Conservation (phyloP, 2,329 filamentous ascomycete species). For the Dryadomyces quercivorus region DNA sequence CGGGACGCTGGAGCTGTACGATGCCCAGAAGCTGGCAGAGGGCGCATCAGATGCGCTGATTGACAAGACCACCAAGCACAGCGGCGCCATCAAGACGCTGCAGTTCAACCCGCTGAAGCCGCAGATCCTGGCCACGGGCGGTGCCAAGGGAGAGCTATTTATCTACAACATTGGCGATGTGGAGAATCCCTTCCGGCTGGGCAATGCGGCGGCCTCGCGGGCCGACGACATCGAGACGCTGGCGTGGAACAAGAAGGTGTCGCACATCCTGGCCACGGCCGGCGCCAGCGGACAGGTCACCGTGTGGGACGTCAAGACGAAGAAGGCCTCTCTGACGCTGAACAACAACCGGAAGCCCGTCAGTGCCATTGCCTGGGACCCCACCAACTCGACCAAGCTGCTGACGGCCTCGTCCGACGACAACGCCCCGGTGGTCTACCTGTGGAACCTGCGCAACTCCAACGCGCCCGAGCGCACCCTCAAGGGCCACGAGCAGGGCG, state of each 20-base stretch:
- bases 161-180: constrained; percentile 91
- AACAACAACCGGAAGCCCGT: constrained; percentile 94
- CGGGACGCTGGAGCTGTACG: constrained; percentile 86
- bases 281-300: constrained; percentile 91
- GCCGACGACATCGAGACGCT: constrained; percentile 93
- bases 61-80: constrained; percentile 80
- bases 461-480: constrained; percentile 85
- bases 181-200: constrained; percentile 75
- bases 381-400: constrained; percentile 86
- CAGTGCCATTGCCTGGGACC: constrained; percentile 95
- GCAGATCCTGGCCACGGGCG: constrained; percentile 83
- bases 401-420: constrained; percentile 87
- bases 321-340: constrained; percentile 90
- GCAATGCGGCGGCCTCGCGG: constrained; percentile 66
- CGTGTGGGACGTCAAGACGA: constrained; percentile 96
- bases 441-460: constrained; percentile 94
- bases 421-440: constrained; percentile 70
- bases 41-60: constrained; percentile 62
- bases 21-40: constrained; percentile 57
- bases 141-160: constrained; percentile 90
- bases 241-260: constrained; percentile 97
- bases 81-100: constrained; percentile 80
- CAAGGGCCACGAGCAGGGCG: constrained; percentile 85
- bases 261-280: constrained; percentile 90
- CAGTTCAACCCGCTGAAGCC: constrained; percentile 93